These are phyloP conservation scores for Candida wancherniae DNA, from an alignment of 805 yeast species.

Conservation along the genomic window DNA sequence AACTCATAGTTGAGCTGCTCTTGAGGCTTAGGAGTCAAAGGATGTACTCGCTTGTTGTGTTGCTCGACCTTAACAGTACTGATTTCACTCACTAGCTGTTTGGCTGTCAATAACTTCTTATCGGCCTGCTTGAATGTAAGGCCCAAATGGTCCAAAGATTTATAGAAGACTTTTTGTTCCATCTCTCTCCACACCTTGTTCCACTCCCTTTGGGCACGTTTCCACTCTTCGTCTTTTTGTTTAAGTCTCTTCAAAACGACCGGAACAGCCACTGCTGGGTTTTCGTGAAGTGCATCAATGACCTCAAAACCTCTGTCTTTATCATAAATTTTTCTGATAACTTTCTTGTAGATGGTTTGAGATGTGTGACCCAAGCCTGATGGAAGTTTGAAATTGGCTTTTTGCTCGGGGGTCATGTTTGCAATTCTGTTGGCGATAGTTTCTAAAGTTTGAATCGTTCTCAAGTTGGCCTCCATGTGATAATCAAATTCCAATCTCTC, in stretches of 20 bases:
- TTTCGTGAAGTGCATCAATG: constrained; percentile 90
- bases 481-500: constrained; percentile 97
- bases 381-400: constrained; percentile 78
- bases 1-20: constrained; percentile 62
- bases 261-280: constrained; percentile 94
- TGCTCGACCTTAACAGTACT: constrained; percentile 91
- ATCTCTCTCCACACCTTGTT: constrained; percentile 98
- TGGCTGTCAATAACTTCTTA: constrained; percentile 83
- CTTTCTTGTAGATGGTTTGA: constrained; percentile 86
- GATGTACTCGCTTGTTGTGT: constrained; percentile 77
- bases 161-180: constrained; percentile 90
- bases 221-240: constrained; percentile 99
- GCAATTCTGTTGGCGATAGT: constrained; percentile 92
- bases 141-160: constrained; percentile 92
- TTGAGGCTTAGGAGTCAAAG: constrained; percentile 82
- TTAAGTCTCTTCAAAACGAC: constrained; percentile 86
- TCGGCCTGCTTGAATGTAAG: constrained; percentile 95
- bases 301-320: constrained; percentile 95
- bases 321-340: constrained; percentile 87
- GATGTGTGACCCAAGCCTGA: constrained; percentile 93
- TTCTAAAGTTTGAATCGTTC: constrained; percentile 93
- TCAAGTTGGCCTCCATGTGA: constrained; percentile 88
- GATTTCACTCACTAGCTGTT: constrained; percentile 85
- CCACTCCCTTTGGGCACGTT: constrained; percentile 97
- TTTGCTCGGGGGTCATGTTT: constrained; percentile 88